Evolutionary conservation across 306 rosid species (phyloP).

Genomic region (Malus domestica): ASM211411v1 NC_041802.1:32473001-32473500

Average conservation of each 20-base stretch:
- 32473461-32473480: conserved; percentile 91
- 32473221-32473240: conserved; percentile 68
- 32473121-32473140: conserved; percentile 80
- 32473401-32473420: conserved; percentile 28
- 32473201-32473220: conserved; percentile 65
- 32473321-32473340: conserved; percentile 84
- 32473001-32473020: neutral
- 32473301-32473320: conserved; percentile 84
- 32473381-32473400: conserved; percentile 22
- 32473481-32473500: conserved; percentile 92
- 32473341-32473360: conserved; percentile 21
- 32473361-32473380: conserved; percentile 7
- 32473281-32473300: conserved; percentile 94
- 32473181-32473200: conserved; percentile 92
- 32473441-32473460: conserved; percentile 83
- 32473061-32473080: conserved; percentile 34
- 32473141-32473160: conserved; percentile 93
- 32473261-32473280: conserved; percentile 91
- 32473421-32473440: conserved; percentile 87
- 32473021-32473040: conserved; percentile 5
- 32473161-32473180: conserved; percentile 88
- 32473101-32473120: conserved; percentile 67
- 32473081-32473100: conserved; percentile 75
- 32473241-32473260: conserved; percentile 75
- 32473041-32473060: conserved; percentile 26